Percentiles rank a stretch among this genome's conserved stretches.
Evolutionary conservation across 1,139 yeast species (phyloP).

Genomic region (Blastobotrys petasosporus): DNA sequence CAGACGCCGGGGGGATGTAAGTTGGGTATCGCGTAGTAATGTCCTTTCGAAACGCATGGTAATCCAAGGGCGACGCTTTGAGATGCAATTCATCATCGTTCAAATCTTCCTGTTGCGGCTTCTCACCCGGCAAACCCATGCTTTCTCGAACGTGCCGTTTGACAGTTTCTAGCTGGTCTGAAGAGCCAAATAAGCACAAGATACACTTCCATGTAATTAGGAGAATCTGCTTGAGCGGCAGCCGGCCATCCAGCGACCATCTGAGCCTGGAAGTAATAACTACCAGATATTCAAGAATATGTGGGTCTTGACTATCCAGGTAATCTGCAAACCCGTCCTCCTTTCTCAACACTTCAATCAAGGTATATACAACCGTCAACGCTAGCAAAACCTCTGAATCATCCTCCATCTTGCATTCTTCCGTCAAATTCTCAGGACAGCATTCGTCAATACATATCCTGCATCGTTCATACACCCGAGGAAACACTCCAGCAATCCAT

Average conservation of each 20-base stretch:
- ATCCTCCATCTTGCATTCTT: constrained; percentile 9
- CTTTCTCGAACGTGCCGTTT: constrained; percentile 46
- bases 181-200: constrained; percentile 60
- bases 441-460: constrained; percentile 15
- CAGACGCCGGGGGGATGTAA: constrained; percentile 45
- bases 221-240: constrained; percentile 43
- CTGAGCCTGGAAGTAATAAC: constrained; percentile 61
- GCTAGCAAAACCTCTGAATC: constrained; percentile 37
- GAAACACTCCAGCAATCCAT: constrained; percentile 21
- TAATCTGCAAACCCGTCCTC: constrained; percentile 24
- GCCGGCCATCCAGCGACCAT: constrained; percentile 38
- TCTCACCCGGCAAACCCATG: constrained; percentile 37
- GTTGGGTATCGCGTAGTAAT: constrained; percentile 70
- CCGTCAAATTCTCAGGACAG: constrained; percentile 18
- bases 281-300: constrained; percentile 43
- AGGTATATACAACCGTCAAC: constrained; percentile 51
- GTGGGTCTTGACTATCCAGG: constrained; percentile 32
- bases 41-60: constrained; percentile 72
- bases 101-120: background rate
- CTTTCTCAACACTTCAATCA: constrained; percentile 36
- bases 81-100: constrained; percentile 28
- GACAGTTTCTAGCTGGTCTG: constrained; percentile 39
- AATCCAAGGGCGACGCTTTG: constrained; percentile 70
- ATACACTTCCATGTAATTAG: constrained; percentile 54
- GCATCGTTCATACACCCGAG: constrained; percentile 20